These are phyloP conservation scores for Aureobasidium vineae DNA, from an alignment of 2,329 filamentous ascomycete genomes.

Conservation along the genomic window DNA sequence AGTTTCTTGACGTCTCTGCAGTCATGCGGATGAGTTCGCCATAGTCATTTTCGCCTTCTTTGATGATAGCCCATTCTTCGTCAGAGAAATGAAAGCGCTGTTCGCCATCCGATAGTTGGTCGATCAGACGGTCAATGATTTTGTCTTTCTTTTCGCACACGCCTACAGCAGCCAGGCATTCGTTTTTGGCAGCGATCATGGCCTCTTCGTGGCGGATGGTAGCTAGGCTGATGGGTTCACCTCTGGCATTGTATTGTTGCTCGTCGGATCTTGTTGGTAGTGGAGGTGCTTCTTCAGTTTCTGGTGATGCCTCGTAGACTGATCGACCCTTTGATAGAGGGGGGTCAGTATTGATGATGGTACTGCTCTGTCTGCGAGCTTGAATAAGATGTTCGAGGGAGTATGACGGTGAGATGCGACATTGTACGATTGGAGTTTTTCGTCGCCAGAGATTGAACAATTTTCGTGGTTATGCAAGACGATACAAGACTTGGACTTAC, in stretches of 20 bases:
- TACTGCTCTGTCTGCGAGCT: not conserved
- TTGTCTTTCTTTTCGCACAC: slow-evolving; percentile 45
- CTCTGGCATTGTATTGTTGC: slow-evolving; percentile 48
- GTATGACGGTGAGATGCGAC: not conserved
- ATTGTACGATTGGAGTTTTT: not conserved
- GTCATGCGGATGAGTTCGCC: slow-evolving; percentile 26
- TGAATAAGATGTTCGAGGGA: not conserved
- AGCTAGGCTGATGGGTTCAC: slow-evolving; percentile 45
- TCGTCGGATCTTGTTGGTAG: slow-evolving; percentile 29
- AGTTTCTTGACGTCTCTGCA: slow-evolving; percentile 12
- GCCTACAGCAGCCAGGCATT: slow-evolving; percentile 49
- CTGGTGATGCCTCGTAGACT: slow-evolving; percentile 37
- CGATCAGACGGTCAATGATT: not conserved
- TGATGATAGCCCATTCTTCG: slow-evolving; percentile 23
- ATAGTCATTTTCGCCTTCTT: slow-evolving; percentile 27
- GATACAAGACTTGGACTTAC: slow-evolving; percentile 23
- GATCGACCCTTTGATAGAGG: slow-evolving; percentile 42
- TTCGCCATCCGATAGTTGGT: not conserved
- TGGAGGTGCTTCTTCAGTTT: not conserved
- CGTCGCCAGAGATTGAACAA: not conserved
- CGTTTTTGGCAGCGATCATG: slow-evolving; percentile 49
- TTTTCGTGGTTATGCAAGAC: not conserved
- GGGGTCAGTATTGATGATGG: not conserved
- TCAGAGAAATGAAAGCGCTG: not conserved
- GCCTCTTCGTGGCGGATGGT: slow-evolving; percentile 43